Base-by-base conservation (phyloP, 768 basidiomycete species). In the Pulveroboletus sp. region DNA sequence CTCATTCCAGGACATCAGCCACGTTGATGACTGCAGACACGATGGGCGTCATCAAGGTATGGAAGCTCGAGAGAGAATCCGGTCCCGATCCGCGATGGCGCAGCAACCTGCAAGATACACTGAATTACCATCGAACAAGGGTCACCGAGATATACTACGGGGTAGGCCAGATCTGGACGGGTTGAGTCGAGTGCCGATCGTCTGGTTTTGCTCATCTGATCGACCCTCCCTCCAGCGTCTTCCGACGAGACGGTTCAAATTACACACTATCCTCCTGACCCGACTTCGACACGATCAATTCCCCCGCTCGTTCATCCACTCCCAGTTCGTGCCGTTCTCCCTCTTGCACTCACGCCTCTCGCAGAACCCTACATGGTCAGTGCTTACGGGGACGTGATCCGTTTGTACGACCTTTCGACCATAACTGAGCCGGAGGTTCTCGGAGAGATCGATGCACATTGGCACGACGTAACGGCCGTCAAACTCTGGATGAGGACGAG, bases 21-120 rank as follows among this genome's bases (percentile, higher is more conserved):
- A 70, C 76, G 23, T 68, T 98, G 5, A 89, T 85, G 64, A 91
- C 92, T 0, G 91, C 81, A 7, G 95, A 98, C 67, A 94, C 90
- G 4, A 89, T 98, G 85, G 96, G 95, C 2, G 65, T 87, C 9
- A 82, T 97, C 63, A 89, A 85, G 51, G 68, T 82, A 24, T 99
- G 94, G 94, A 70, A 78, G 22, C 61, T 95, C 43, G 68, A 68
- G 39, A 68, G 63, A 45, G 78, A 78, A 55, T 51, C 62, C 2
- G 70, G 61, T 17, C 53, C 58, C 1, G 59, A 67, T 10, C 68
- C 76, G 2, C 71, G 80, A 37, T 84, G 85, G 83, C 68, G 68
- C 38, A 68, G 72, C 56, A 71, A 70, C 5, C 61, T 80, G 45
- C 72, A 71, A 57, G 73, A 75, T 26, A 87, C 91, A 51, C 63